These are phyloP conservation scores for Penicillium subrubescens DNA, from an alignment of 495 filamentous ascomycete species.

Conservation along the genomic window DNA sequence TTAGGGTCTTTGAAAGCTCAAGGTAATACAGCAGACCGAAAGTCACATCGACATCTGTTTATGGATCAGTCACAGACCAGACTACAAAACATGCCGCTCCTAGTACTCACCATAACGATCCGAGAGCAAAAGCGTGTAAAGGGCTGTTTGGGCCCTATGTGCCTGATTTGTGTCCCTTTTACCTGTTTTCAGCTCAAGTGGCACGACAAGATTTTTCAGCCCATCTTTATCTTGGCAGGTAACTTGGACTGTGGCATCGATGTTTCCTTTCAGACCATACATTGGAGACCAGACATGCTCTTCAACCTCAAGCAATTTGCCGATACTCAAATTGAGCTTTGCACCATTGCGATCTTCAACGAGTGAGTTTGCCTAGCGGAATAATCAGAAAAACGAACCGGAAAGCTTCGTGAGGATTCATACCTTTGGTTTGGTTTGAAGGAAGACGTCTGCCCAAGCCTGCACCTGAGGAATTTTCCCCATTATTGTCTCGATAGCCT, in stretches of 20 bases:
- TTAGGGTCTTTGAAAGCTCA: constrained; percentile 80
- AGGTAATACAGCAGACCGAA: constrained; percentile 94
- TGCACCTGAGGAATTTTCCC: constrained; percentile 77
- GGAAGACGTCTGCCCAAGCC: constrained; percentile 80
- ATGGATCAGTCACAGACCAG: background rate
- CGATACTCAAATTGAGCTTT: constrained; percentile 78
- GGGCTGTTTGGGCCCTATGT: constrained; percentile 89
- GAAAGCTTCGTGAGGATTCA: constrained; percentile 13
- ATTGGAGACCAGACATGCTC: constrained; percentile 97
- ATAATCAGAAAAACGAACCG: constrained; percentile 9
- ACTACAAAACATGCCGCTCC: background rate
- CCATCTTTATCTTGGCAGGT: constrained; percentile 66
- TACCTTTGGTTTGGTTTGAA: constrained; percentile 72
- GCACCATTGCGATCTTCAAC: constrained; percentile 76
- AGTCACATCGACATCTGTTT: constrained; percentile 75
- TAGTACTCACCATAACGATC: constrained; percentile 75
- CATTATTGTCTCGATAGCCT: constrained; percentile 74
- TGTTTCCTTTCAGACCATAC: constrained; percentile 96
- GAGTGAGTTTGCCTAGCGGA: constrained; percentile 62
- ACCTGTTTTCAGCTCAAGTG: constrained; percentile 94
- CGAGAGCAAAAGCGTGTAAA: constrained; percentile 90
- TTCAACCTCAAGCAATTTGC: constrained; percentile 92
- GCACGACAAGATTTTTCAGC: constrained; percentile 75
- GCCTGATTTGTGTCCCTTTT: constrained; percentile 70
- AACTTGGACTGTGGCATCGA: constrained; percentile 97